Evolutionary conservation across 805 yeast species (phyloP).

Genomic region (Sungouiella thailandica): DNA sequence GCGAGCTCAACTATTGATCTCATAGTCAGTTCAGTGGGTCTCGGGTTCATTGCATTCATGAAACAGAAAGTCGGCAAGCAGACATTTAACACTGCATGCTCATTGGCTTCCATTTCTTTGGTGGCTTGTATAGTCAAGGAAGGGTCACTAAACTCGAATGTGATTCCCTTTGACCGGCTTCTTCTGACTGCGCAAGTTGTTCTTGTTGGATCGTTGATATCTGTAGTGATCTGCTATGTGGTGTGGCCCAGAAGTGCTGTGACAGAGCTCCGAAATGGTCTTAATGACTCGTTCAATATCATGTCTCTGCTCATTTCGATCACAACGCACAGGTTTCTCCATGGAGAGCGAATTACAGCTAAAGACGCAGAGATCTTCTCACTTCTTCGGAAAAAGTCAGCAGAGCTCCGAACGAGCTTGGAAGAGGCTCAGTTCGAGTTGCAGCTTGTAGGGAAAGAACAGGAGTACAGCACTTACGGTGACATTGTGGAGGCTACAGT

Average conservation of each 20-base stretch:
- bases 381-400: conserved; percentile 37
- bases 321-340: conserved; percentile 45
- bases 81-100: conserved; percentile 77
- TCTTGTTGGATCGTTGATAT: conserved; percentile 51
- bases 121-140: conserved; percentile 71
- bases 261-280: conserved; percentile 34
- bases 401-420: conserved; percentile 34
- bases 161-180: conserved; percentile 52
- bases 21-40: conserved; percentile 45
- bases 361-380: conserved; percentile 34
- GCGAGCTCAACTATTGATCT: conserved; percentile 52
- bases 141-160: conserved; percentile 57
- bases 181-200: conserved; percentile 54
- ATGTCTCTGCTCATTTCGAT: conserved; percentile 47
- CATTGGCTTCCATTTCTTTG: conserved; percentile 66
- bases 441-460: conserved; percentile 47
- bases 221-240: conserved; percentile 56
- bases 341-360: conserved; percentile 40
- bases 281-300: conserved; percentile 48
- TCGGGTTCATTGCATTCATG: conserved; percentile 64
- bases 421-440: conserved; percentile 65
- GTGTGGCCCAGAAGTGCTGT: conserved; percentile 63
- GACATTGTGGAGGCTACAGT: conserved; percentile 49
- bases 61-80: conserved; percentile 63
- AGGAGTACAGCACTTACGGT: conserved; percentile 42